phyloP scores from a whole-genome alignment of 129 eudicot genomes.

The Flaveria bidentis region DNA sequence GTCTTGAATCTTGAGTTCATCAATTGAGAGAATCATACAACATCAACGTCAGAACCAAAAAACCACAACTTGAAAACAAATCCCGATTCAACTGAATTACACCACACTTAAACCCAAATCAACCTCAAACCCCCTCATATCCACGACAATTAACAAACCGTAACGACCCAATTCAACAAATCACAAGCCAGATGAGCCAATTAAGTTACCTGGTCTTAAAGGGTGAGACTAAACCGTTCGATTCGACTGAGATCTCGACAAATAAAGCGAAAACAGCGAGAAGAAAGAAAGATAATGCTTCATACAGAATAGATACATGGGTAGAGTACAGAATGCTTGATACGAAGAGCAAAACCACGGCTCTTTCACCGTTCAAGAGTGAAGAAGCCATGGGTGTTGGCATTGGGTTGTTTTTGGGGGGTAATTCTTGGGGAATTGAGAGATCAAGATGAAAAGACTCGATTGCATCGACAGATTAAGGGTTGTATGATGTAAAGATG shows the following conservation, averaged over 20 bases:
- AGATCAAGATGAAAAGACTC: background rate
- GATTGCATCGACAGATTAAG: conserved; percentile 23
- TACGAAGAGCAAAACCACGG: conserved; percentile 70
- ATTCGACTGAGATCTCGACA: conserved; percentile 71
- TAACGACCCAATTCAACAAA: conserved; percentile 17
- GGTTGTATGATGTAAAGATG: conserved; percentile 6
- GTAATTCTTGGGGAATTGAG: conserved; percentile 3
- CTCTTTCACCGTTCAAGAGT: conserved; percentile 89
- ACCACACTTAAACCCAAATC: conserved; percentile 27
- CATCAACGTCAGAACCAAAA: background rate
- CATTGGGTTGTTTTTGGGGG: conserved; percentile 8
- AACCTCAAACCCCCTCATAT: background rate
- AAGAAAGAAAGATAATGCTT: conserved; percentile 50
- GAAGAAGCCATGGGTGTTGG: conserved; percentile 52
- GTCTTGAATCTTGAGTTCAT: background rate
- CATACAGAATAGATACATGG: conserved; percentile 43
- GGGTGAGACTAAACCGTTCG: conserved; percentile 32
- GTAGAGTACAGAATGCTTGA: conserved; percentile 48
- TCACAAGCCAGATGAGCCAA: background rate
- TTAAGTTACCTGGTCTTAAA: conserved; percentile 60
- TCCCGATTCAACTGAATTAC: background rate
- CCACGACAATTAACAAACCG: conserved; percentile 5
- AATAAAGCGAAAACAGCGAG: conserved; percentile 54
- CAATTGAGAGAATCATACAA: conserved; percentile 7
- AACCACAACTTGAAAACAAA: no score